Conservation (phyloP, 2,329 filamentous ascomycete genomes). For the Phyllosticta capitalensis region DNA sequence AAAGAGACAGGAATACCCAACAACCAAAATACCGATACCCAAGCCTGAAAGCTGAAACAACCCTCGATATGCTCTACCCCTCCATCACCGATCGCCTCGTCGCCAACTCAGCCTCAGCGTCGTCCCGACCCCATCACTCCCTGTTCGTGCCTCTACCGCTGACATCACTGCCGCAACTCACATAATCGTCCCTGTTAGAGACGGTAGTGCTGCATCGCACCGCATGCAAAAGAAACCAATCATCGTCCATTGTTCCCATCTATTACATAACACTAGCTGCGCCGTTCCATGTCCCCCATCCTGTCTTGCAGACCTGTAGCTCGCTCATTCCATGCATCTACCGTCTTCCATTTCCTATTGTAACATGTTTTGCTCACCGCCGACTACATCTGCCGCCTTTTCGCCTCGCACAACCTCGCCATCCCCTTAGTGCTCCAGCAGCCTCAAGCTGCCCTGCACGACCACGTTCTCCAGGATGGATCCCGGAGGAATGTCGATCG, state of each 20-base stretch:
- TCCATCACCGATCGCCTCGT: background rate
- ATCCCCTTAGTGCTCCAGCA: conserved; percentile 49
- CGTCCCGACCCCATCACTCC: background rate
- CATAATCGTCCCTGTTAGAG: background rate
- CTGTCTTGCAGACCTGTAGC: background rate
- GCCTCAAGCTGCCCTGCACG: conserved; percentile 86
- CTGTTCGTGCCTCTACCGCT: background rate
- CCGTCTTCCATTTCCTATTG: background rate
- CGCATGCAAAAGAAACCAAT: background rate
- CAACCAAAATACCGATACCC: background rate
- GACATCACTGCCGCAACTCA: background rate
- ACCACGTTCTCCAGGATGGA: conserved; percentile 98
- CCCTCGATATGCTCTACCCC: background rate
- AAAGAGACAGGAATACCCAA: background rate
- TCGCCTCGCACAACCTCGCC: background rate
- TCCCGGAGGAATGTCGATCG: conserved; percentile 93
- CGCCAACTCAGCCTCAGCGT: background rate
- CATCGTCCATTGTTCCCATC: background rate
- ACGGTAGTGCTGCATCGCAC: background rate
- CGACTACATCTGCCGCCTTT: background rate
- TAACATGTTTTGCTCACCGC: background rate
- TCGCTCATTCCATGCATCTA: background rate
- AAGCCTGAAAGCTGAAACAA: background rate
- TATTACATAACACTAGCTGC: background rate
- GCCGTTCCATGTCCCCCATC: background rate